phyloP scores from a whole-genome alignment of 2,329 filamentous ascomycete species.

The Hymenoscyphus fraxineus region DNA sequence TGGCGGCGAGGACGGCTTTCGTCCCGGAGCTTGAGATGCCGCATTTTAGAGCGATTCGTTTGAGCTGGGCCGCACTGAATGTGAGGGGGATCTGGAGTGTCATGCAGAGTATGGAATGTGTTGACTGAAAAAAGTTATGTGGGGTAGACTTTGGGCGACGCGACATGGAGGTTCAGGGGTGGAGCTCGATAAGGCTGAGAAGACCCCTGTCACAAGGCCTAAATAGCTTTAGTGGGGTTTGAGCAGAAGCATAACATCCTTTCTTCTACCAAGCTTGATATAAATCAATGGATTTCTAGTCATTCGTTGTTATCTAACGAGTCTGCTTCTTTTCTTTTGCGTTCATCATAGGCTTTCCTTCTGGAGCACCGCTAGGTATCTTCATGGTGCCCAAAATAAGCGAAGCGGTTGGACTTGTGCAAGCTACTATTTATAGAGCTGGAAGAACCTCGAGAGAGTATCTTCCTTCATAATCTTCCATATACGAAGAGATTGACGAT shows the following conservation, averaged over 20 bases:
- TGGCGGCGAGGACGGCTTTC: conserved; percentile 52
- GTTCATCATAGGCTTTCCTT: too few relatives aligned
- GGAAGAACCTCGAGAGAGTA: neutral
- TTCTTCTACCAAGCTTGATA: neutral
- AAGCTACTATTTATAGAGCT: too few relatives aligned
- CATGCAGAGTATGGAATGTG: conserved; percentile 29
- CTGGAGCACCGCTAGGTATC: too few relatives aligned
- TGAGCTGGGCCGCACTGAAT: conserved; percentile 52
- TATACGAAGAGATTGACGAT: neutral
- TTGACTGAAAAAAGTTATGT: neutral
- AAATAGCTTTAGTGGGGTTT: neutral
- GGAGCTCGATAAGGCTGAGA: neutral
- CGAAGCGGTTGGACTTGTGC: too few relatives aligned
- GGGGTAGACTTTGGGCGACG: too few relatives aligned
- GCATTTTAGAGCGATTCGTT: conserved; percentile 56
- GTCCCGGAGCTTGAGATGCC: conserved; percentile 57
- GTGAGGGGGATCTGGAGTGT: conserved; percentile 29
- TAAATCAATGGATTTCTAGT: neutral
- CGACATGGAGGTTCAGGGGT: neutral
- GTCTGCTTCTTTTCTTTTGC: too few relatives aligned
- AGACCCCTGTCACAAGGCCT: neutral
- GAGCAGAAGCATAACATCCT: neutral
- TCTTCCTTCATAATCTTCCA: neutral
- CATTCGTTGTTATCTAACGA: too few relatives aligned
- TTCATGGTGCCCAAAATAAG: too few relatives aligned